Base-by-base conservation (phyloP, 441 rosid genomes). In the Lepidium campestre region DNA sequence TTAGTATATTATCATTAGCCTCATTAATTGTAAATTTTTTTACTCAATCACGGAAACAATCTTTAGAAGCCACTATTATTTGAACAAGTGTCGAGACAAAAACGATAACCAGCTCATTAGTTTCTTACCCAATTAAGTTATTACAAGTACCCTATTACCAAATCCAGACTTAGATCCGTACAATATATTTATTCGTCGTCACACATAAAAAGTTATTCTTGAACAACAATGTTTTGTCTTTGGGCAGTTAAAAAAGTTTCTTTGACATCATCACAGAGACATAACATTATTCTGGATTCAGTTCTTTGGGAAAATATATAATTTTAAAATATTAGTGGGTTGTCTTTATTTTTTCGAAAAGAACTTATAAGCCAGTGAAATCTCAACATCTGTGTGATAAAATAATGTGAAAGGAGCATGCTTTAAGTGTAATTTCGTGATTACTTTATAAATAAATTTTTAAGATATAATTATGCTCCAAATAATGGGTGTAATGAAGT, bases 311-410 rank as follows among this genome's bases (percentile, higher is more conserved):
- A 10, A 41, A 37, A 57, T 23, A 31, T 63, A 55, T 47, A 32
- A 5, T 27, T 45, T 55, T 40, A 71, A 66, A 62, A 3, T 32
- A 61, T 13, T 65, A 71, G 90, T 85, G 92, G 82, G 80, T 80
- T 61, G 75, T 73, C 77, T 82, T 72, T 80, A 76, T 76, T 75
- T 60, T 72, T 47, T 68, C 29, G 86, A 82, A 76, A 86, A 71
- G 39, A 78, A 79, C 78, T 52, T 64, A 7, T 17, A 18, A 23
- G 41, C 84, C 82, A 82, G 65, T 86, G 37, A 15, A 35, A 34
- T 7, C 8, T 35, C 19, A 62, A 70, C 96, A 83, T 39, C 62
- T 90, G 87, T 82, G 61, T 62, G 39, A 31, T 39, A 64, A 66
- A 64, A 63, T 41, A 63, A 63, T 60, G 64, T n/a, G 42, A 81